A percentile compares a stretch with the other conserved stretches of the same genome.
Conservation (phyloP, 2,329 filamentous ascomycete genomes). For the Gnomoniopsis smithogilvyi region DNA sequence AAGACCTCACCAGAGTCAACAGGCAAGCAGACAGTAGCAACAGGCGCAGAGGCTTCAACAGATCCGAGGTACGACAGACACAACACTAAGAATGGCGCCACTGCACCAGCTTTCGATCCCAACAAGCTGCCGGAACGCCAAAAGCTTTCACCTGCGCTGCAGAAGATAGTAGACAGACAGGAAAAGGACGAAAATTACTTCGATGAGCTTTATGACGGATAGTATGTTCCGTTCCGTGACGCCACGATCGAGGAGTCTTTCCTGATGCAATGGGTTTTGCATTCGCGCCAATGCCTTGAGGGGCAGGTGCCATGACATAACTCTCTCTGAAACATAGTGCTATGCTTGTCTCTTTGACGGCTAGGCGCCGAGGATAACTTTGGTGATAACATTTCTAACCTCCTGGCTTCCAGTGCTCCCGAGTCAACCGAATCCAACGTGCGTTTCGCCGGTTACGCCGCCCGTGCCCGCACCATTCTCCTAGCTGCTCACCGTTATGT, state of each 20-base stretch:
- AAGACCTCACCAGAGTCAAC: slow-evolving; percentile 14
- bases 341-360: background rate
- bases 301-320: background rate
- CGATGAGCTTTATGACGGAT: slow-evolving; percentile 74
- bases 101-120: slow-evolving; percentile 33
- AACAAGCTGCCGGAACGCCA: slow-evolving; percentile 44
- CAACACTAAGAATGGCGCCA: slow-evolving; percentile 20
- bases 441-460: slow-evolving; percentile 90
- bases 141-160: slow-evolving; percentile 53
- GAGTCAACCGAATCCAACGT: slow-evolving; percentile 82
- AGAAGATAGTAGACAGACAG: slow-evolving; percentile 55
- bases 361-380: too few species aligned
- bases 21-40: slow-evolving; percentile 16
- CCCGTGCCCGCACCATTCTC: slow-evolving; percentile 80
- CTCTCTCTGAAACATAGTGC: slow-evolving; percentile 7
- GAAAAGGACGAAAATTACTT: slow-evolving; percentile 70
- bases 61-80: slow-evolving; percentile 9
- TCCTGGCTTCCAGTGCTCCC: slow-evolving; percentile 50
- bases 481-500: slow-evolving; percentile 92
- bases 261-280: background rate
- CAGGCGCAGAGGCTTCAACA: slow-evolving; percentile 5
- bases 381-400: background rate
- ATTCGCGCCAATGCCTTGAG: background rate
- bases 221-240: slow-evolving; percentile 48
- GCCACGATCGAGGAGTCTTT: slow-evolving; percentile 23